Evolutionary conservation across 805 yeast genomes (phyloP), one percentile per base, ranked within the genome.

Genomic region (Candida ponderosae): DNA sequence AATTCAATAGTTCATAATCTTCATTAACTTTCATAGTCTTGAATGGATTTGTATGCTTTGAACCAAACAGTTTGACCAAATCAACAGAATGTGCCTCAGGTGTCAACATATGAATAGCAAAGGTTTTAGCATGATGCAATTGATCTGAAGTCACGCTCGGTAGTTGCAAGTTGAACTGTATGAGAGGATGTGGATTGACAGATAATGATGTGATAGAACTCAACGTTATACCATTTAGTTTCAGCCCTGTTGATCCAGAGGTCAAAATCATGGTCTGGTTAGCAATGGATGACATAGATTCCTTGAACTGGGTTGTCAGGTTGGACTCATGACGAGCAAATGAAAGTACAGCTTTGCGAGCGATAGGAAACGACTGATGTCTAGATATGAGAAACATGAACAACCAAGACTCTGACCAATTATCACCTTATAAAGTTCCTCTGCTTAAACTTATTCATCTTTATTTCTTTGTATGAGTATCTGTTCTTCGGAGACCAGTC

Each of bases 161-260:
- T 13, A 79, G 63, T 57, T 85, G 95, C 29, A 90, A 63, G 55
- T 90, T 90, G 64, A 90, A 89, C 50, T 86, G 93, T 1, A 90
- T 51, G 37, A 89, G 59, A 2, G 96, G 94, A 13, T 66, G 67
- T 0, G 96, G 96, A 34, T 70, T 66, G 21, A 88, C 72, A 1
- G 95, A 79, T 13, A 90, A 62, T 1, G 97, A 88, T 11, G 86
- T 75, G 32, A 88, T 85, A 1, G 96, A 86, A 3, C 96, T 83
- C 2, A 90, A 64, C 0, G 97, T 87, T 66, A 85, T 76, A 0
- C 97, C 97, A 58, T 72, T 81, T 29, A 68, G 40, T n/a, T 24
- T 24, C 6, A 24, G 31, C 30, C 14, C 33, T 30, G 16, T 38
- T 24, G 36, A 32, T 31, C 43, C 42, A 24, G 35, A 41, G 59